Base-by-base conservation (phyloP, 495 filamentous ascomycete species). In the Lasiosphaeria hispida region DNA sequence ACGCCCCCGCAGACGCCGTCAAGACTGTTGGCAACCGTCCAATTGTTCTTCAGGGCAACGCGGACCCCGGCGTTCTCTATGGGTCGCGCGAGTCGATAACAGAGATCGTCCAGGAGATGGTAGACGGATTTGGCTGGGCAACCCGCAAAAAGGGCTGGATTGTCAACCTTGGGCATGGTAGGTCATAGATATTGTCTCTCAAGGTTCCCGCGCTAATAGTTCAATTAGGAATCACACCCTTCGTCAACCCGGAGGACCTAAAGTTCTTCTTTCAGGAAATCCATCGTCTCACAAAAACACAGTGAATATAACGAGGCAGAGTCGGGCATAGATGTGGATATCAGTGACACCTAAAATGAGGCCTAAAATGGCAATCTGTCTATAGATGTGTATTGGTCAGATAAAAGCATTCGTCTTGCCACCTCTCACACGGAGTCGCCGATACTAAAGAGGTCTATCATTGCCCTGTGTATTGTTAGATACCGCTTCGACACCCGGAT, bases 231-330 rank as follows among this genome's bases (percentile, higher is more conserved):
- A 89, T 98, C 53, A 97, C 95, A 15, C 94, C 95, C 2, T 86
- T 90, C 55, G 94, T 97, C 23, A 85, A 96, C 59, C 94, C 94
- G 2, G 91, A 97, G 39, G 85, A 96, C 69, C 76, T 98, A 54
- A 90, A 82, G 66, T 95, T 93, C 76, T 98, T 86, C 80, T 95
- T 97, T 60, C 77, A 95, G 71, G 95, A 98, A 73, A 85, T 97
- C 54, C 89, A 95, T 67, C 87, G 90, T 52, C 74, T 83, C 45
- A 81, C 77, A 58, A 75, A 68, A 47, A 71, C 18, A 1, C 43
- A 23, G 43, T 45, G 43, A 30, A 9, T 30, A 9, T 45, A 15
- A 11, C 9, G n/a, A 45, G 18, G 30, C 10, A 45, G 18, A 30
- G 11, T 10, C 10, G 10, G 17, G n/a, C 10, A 13, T 49, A 49